Percentiles rank a stretch among this genome's conserved stretches.
Conservation (phyloP, 768 basidiomycete species). For the Kwoniella newhampshirensis region DNA sequence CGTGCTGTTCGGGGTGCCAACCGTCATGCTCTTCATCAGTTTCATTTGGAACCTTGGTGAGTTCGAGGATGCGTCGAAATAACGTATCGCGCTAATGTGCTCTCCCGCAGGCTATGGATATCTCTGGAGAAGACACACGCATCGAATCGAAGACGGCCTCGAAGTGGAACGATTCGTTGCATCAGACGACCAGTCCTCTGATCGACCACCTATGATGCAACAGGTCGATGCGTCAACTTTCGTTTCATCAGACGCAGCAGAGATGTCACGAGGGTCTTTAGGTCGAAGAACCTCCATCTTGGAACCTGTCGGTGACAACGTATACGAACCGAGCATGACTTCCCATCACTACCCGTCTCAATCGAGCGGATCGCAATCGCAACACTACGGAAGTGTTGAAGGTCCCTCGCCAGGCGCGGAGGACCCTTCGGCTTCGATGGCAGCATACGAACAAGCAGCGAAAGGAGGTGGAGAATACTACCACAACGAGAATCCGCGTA, state of each 20-base stretch:
- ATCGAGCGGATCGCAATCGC: neutral
- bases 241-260: conserved; percentile 3
- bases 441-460: conserved; percentile 26
- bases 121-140: conserved; percentile 45
- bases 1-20: conserved; percentile 68
- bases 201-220: conserved; percentile 37
- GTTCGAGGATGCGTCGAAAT: neutral
- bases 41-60: conserved; percentile 58
- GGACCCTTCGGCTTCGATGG: conserved; percentile 9
- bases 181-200: conserved; percentile 38
- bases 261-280: neutral
- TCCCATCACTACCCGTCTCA: conserved; percentile 16
- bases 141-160: conserved; percentile 50
- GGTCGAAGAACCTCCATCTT: conserved; percentile 22
- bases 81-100: neutral
- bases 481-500: neutral
- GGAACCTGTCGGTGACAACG: conserved; percentile 28
- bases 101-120: conserved; percentile 44
- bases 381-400: neutral
- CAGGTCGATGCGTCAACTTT: conserved; percentile 23
- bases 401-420: neutral
- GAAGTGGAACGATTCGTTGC: conserved; percentile 44
- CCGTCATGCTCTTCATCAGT: conserved; percentile 70
- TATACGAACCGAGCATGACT: conserved; percentile 20
- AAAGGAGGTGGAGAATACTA: conserved; percentile 9